Conservation (phyloP, 768 basidiomycete genomes). For the Termitomyces sp. region DNA sequence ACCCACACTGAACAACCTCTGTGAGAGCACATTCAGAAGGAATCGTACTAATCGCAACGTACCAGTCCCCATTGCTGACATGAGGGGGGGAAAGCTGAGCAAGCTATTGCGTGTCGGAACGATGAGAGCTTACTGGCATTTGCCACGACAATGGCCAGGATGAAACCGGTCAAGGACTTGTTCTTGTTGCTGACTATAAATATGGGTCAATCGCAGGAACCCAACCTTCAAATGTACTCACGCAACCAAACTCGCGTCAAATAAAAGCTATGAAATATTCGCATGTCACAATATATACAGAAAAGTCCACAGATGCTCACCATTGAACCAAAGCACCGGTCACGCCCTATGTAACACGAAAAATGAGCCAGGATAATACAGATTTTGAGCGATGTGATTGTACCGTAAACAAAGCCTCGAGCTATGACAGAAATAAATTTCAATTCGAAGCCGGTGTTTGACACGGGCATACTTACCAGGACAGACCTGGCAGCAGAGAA, state of each 20-base stretch:
- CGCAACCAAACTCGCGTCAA: slow-evolving; percentile 42
- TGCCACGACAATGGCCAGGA: slow-evolving; percentile 26
- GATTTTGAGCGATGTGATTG: slow-evolving; percentile 3
- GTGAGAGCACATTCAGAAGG: neutral
- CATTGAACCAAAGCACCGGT: slow-evolving; percentile 49
- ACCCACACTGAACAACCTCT: slow-evolving; percentile 30
- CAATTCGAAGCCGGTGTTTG: neutral
- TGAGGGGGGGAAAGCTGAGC: neutral
- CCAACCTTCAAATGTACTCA: slow-evolving; percentile 18
- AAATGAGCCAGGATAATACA: slow-evolving; percentile 2
- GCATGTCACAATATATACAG: neutral
- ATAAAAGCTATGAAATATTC: slow-evolving; percentile 33
- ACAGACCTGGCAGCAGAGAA: slow-evolving; percentile 27
- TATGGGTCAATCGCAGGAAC: neutral
- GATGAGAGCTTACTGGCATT: slow-evolving; percentile 22
- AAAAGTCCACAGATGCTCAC: slow-evolving; percentile 19
- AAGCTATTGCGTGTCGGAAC: neutral
- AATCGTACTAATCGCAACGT: slow-evolving; percentile 3
- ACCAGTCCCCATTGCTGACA: slow-evolving; percentile 23
- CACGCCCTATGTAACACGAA: slow-evolving; percentile 30
- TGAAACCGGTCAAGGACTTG: slow-evolving; percentile 24
- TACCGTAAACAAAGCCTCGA: slow-evolving; percentile 44
- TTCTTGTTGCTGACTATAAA: slow-evolving; percentile 36
- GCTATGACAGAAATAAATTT: slow-evolving; percentile 19
- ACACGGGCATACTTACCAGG: slow-evolving; percentile 22